Conservation (phyloP, 768 basidiomycete species). For the Lyophyllum semitale region DNA sequence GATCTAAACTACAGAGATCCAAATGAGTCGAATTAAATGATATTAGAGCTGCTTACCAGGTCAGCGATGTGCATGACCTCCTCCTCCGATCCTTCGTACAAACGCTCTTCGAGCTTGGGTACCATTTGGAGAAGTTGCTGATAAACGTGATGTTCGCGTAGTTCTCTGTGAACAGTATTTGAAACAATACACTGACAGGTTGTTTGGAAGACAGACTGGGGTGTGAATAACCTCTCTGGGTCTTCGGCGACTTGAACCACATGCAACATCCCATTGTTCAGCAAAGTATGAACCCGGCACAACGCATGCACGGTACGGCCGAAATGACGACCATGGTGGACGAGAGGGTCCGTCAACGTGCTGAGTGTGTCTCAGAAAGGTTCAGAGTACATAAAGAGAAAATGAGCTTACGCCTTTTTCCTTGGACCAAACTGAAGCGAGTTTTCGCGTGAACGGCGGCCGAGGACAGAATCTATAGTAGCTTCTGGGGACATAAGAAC, state of each 20-base stretch:
- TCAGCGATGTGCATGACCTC: constrained; percentile 18
- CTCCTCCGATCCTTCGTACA: constrained; percentile 19
- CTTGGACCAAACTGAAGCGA: too few relatives aligned
- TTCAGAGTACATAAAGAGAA: too few relatives aligned
- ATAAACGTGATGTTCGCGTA: too few relatives aligned
- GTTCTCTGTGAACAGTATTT: too few relatives aligned
- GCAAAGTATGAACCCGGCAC: constrained; percentile 13
- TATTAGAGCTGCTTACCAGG: constrained; percentile 10
- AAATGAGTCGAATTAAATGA: background rate
- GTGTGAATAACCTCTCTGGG: too few relatives aligned
- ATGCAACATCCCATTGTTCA: constrained; percentile 17
- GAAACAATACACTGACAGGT: too few relatives aligned
- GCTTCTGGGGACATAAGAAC: too few relatives aligned
- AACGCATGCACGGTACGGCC: constrained; percentile 13
- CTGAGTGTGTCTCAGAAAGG: too few relatives aligned
- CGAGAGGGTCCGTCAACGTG: constrained; percentile 8
- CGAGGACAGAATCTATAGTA: too few relatives aligned
- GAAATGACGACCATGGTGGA: constrained; percentile 25
- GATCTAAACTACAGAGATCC: constrained; percentile 14
- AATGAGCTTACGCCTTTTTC: too few relatives aligned
- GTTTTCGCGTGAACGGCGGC: too few relatives aligned
- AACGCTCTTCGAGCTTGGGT: constrained; percentile 6
- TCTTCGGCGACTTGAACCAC: background rate
- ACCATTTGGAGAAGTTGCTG: background rate
- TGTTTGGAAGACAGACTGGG: too few relatives aligned